Evolutionary conservation across 1,139 yeast genomes (phyloP), one percentile per base, ranked within the genome.

Genomic region (Saccharomyces uvarum): DNA sequence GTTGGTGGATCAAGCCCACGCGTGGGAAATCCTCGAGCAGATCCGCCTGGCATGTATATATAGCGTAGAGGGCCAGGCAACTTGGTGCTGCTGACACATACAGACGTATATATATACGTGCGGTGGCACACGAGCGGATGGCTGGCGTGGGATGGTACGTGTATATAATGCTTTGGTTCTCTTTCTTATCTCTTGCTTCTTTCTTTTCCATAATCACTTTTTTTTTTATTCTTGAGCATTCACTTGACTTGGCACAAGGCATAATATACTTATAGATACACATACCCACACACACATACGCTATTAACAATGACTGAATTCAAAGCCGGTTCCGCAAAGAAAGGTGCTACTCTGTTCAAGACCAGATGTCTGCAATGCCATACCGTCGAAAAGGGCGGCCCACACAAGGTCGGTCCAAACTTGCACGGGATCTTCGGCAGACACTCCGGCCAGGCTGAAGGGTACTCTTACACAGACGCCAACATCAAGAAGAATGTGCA

Each of bases 341-440:
- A 93, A 80, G 99, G 99, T 81, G 97, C 98, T 65, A 89, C 88
- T 73, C 83, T 93, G 67, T 93, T 93, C 86, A 93, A 93, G 82
- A 93, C 98, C 65, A 88, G 99, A 85, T 93, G 99, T 79, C 82
- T 90, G 69, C 99, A 93, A 81, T 93, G 99, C 78, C 99, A 93
- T 86, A 93, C 99, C 70, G 85, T 85, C 66, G 98, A 93, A 77
- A 79, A 77, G 61, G 97, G 97, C 73, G 99, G 96, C 62, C 91
- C 98, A 69, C 84, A 93, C 89, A 93, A 93, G 84, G 97, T 93
- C 71, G 99, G 99, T 75, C 99, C 99, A 73, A 93, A 91, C 78
- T 87, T 93, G 75, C 87, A 89, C 77, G 99, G 98, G 76, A 78
- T 93, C 66, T 79, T 93, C 63, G 95, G 95, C 72, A 89, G 98